Conservation (phyloP, 352 stramenopile genomes). For the Globisporangium emineosum region DNA sequence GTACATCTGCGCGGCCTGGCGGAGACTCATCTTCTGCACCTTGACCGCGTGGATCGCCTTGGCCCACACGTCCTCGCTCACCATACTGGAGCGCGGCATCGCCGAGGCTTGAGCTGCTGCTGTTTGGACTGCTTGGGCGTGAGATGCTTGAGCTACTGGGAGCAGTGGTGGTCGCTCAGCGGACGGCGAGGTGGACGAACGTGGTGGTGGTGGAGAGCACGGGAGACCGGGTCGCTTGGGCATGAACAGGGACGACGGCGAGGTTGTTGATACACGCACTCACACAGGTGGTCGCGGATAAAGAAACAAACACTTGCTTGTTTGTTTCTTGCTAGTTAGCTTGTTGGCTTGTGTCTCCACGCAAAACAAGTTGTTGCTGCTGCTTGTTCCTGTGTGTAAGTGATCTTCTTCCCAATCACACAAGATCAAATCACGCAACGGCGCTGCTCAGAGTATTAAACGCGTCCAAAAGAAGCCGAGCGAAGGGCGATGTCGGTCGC, state of each 20-base stretch:
- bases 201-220: not conserved
- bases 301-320: not conserved
- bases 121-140: too few species aligned
- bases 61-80: constrained; percentile 39
- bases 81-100: constrained; percentile 21
- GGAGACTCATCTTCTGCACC: constrained; percentile 45
- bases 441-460: not conserved
- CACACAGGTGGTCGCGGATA: not conserved
- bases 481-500: constrained; percentile 6
- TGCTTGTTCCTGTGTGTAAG: not conserved
- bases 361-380: not conserved
- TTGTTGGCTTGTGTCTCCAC: not conserved
- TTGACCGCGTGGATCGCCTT: constrained; percentile 40
- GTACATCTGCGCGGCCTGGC: constrained; percentile 34
- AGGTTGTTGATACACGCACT: not conserved
- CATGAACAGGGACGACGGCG: constrained; percentile 1
- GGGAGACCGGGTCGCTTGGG: constrained; percentile 5
- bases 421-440: not conserved
- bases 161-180: not conserved
- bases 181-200: not conserved
- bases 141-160: not conserved
- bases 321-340: not conserved
- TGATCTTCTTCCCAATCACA: not conserved
- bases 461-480: not conserved
- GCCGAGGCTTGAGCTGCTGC: not conserved